Conservation (phyloP, 2,329 filamentous ascomycete species). For the Calonectria leucothoes region DNA sequence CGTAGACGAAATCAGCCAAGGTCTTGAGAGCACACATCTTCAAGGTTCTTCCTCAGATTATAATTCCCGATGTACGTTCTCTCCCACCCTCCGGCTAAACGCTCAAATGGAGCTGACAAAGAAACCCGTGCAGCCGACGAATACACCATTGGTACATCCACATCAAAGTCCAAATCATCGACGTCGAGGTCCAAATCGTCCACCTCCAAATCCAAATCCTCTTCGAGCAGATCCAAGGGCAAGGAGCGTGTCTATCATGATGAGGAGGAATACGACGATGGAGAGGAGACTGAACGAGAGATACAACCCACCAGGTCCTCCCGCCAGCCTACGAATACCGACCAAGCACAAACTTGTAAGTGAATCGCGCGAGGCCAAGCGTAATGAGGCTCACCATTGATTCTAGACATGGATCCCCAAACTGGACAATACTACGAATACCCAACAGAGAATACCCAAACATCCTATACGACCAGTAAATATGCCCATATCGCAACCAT, state of each 20-base stretch:
- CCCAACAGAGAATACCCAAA: neutral
- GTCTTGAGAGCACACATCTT: slow-evolving; percentile 31
- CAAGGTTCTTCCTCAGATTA: slow-evolving; percentile 31
- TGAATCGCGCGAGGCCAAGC: neutral
- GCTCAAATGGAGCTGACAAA: slow-evolving; percentile 24
- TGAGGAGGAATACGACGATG: slow-evolving; percentile 25
- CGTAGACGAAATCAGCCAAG: slow-evolving; percentile 38
- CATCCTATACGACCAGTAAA: neutral
- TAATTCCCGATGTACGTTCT: slow-evolving; percentile 36
- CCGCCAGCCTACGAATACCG: neutral
- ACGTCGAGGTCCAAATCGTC: slow-evolving; percentile 31
- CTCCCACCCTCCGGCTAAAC: neutral
- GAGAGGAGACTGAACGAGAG: slow-evolving; percentile 28
- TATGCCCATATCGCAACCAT: neutral
- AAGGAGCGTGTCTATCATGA: slow-evolving; percentile 32
- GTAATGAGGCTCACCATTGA: neutral
- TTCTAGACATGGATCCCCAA: slow-evolving; percentile 7
- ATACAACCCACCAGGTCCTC: neutral
- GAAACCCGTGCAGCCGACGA: slow-evolving; percentile 25
- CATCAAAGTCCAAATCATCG: slow-evolving; percentile 25
- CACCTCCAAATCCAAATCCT: slow-evolving; percentile 31
- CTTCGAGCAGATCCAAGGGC: slow-evolving; percentile 34
- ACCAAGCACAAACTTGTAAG: slow-evolving; percentile 10
- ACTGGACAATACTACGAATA: slow-evolving; percentile 12
- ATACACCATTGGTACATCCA: slow-evolving; percentile 32